Conservation (phyloP, 2,329 filamentous ascomycete genomes). For the Dryadomyces quercus-mongolicae region DNA sequence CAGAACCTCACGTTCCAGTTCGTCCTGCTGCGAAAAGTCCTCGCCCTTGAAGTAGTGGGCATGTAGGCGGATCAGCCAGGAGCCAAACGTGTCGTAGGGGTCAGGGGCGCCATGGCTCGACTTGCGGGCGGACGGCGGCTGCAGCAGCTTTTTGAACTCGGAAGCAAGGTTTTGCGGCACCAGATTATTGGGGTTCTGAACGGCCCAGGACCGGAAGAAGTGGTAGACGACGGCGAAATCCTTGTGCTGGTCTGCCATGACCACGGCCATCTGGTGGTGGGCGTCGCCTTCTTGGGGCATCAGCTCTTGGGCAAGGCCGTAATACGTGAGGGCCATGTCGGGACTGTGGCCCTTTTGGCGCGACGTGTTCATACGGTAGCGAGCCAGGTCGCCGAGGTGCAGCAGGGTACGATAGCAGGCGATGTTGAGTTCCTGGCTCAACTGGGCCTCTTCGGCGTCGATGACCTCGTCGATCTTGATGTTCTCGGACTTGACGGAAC, state of each 20-base stretch:
- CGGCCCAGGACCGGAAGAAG: constrained; percentile 71
- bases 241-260: constrained; percentile 67
- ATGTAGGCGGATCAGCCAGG: constrained; percentile 80
- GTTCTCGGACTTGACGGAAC: constrained; percentile 27
- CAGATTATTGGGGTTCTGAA: constrained; percentile 64
- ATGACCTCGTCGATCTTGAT: constrained; percentile 16
- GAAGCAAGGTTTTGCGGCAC: constrained; percentile 59
- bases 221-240: constrained; percentile 73
- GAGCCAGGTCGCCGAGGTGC: constrained; percentile 77
- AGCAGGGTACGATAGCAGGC: constrained; percentile 78
- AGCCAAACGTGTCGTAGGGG: constrained; percentile 51
- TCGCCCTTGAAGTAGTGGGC: constrained; percentile 71
- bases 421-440: constrained; percentile 49
- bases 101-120: constrained; percentile 29
- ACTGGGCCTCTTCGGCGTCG: constrained; percentile 30
- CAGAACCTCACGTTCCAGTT: constrained; percentile 77
- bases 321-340: constrained; percentile 72
- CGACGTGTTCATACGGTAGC: constrained; percentile 63
- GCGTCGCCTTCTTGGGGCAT: constrained; percentile 69
- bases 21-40: constrained; percentile 61
- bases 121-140: constrained; percentile 16
- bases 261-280: constrained; percentile 83
- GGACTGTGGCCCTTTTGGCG: constrained; percentile 64
- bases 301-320: constrained; percentile 67
- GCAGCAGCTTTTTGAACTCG: constrained; percentile 53